Base-by-base conservation (phyloP, 2,329 filamentous ascomycete species). In the Fusarium duplospermum region DNA sequence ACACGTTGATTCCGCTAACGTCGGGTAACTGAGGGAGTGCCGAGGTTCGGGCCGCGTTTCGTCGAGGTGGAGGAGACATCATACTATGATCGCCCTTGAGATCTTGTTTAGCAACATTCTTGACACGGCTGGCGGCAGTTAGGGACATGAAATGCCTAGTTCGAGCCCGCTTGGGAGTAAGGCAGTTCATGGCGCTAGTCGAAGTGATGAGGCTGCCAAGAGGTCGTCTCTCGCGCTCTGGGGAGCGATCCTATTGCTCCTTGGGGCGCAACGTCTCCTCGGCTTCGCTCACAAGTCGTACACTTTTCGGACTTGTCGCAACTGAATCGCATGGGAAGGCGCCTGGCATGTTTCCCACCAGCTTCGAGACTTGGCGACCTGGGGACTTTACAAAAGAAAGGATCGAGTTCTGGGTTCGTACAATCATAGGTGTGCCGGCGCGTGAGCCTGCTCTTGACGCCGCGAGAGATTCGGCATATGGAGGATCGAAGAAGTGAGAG, bases 401-500 rank as follows among this genome's bases (percentile, higher is more conserved):
- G 79, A 63, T 82, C 84, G 85, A 71, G 82, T 76, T 62, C 54
- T 65, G 76, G 73, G 76, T 72, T 81, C 89, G 84, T 90, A 92
- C 90, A 84, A 89, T 87, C 88, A 93, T 89, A 35, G 93, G 93
- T 14, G 92, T 94, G 63, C 89, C 87, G 3, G 92, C 91, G 80
- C 92, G 88, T 13, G 92, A 93, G 70, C 86, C 87, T 64, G 88
- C 86, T 31, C 89, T 89, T 64, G 88, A 89, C 67, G 89, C 86
- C 72, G 85, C 87, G 73, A 84, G 78, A 6, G 84, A 82, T 67
- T 97, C 95, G 61, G 90, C 89, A 80, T 93, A 97, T 18, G 94
- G 89, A 7, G 88, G 89, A 64, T 98, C 95, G 65, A 98, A 87
- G 81, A 96, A 98, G 18, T 90, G 86, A 4, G 91, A 86, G 3